Base-by-base conservation (phyloP, 768 basidiomycete species). In the Lactarius sanguifluus region DNA sequence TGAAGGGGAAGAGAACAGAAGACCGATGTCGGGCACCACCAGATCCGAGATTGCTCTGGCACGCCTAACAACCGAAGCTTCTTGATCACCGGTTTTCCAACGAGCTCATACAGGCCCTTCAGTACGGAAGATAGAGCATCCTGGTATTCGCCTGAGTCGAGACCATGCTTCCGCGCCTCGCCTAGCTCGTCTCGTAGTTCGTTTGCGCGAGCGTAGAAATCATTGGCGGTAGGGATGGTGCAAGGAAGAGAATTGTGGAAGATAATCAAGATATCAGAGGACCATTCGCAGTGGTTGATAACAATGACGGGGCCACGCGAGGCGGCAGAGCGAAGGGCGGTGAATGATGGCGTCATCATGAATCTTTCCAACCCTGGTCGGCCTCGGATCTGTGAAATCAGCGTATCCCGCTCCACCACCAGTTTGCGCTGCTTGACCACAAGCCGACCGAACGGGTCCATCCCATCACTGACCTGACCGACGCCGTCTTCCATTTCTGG, bases 301-400 rank as follows among this genome's bases (percentile, higher is more conserved):
- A 64, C 5, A 6, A 64, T n/a, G 38, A 64, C 57, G 4, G 64
- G 64, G 5, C 64, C 64, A 47, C 18, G 32, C 0, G 34, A 61
- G 15, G 64, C 36, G 18, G 60, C 60, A 1, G 54, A 4, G 32
- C 36, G 45, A 23, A 66, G 60, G 25, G 47, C 6, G 5, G 8
- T 20, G 54, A 57, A 62, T 30, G 20, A 25, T 40, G 34, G 10
- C 4, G 23, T 1, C 55, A 47, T 61, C 59, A 65, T 36, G 32
- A 65, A 61, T 23, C 60, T 20, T 20, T 47, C 59, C 16, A 61
- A 61, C 3, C 43, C 64, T 3, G 59, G 43, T 20, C 45, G 20
- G 23, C 25, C 23, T 47, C 36, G 55, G 13, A 65, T 61, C 34
- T 45, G 25, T n/a, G 32, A 34, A 5, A 50, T 38, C 3, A 65